Percentiles rank a stretch among this genome's conserved stretches.
These are phyloP conservation scores for Argentina anserina DNA, from an alignment of 306 rosid genomes.

Conservation along the genomic window DNA sequence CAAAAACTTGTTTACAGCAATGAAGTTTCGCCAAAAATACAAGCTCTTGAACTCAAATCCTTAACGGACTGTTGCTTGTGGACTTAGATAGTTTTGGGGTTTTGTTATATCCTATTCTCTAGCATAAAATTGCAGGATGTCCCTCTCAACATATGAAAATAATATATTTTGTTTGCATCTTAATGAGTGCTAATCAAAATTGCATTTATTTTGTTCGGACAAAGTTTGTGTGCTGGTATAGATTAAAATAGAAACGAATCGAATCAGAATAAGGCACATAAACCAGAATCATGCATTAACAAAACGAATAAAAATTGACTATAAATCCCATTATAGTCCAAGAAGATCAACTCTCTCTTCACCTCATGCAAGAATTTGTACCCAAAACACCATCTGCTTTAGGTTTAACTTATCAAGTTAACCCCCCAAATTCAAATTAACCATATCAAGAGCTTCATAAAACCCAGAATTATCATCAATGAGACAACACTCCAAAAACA, in stretches of 20 bases:
- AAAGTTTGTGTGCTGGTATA: not conserved
- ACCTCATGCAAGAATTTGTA: not conserved
- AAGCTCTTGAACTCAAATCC: not conserved
- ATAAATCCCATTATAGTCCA: not conserved
- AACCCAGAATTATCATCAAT: not conserved
- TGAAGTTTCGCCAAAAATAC: not conserved
- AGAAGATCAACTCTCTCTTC: not conserved
- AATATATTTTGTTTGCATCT: too few relatives aligned
- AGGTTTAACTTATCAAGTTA: too few relatives aligned
- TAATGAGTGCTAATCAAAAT: too few relatives aligned
- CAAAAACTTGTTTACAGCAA: not conserved
- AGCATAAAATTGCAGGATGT: too few relatives aligned
- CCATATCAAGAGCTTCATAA: not conserved
- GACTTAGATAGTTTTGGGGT: not conserved
- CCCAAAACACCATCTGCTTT: not conserved
- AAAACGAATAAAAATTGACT: not conserved
- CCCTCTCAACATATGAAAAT: too few relatives aligned
- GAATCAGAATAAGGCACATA: not conserved
- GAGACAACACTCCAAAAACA: not conserved
- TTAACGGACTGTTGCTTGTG: not conserved
- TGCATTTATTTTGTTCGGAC: too few relatives aligned
- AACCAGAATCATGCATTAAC: not conserved
- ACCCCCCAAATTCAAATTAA: not conserved
- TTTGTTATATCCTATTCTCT: not conserved
- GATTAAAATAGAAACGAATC: too few relatives aligned